Base-by-base conservation (phyloP, 2,329 filamentous ascomycete species). In the Cladophialophora chaetospira region DNA sequence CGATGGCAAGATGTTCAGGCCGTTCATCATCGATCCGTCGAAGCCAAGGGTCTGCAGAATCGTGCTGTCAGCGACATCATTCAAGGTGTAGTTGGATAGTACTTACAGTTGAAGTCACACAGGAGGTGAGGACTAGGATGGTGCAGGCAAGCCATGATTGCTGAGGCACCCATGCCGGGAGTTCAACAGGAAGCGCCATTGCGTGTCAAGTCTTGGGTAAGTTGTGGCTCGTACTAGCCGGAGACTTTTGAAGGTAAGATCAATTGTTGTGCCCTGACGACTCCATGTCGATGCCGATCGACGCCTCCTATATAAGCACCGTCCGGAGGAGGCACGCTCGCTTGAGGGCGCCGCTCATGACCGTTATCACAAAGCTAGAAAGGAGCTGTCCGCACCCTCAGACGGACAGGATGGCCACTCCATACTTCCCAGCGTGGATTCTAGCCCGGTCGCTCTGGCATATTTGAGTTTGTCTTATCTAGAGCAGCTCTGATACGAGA, bases 1-100 rank as follows among this genome's bases (percentile, higher is more conserved):
- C 0, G 75, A 77, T 0, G 81, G 80, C 13, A 85, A 66, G 56
- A 85, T 83, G 56, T 83, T 81, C 21, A 85, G 72, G 0, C 79
- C 80, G 57, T 83, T 83, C 69, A 83, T 72, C 71, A 83, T 79
- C 2, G 77, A 81, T 2, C 75, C 75, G 55, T 81, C 77, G 50
- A 78, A 70, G 8, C 67, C 68, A 9, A 62, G 47, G 11, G 67
- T 69, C 66, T 69, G 33, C n/a, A 28, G 13, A 4, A 1, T 40
- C 36, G n/a, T n/a, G n/a, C 2, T 21, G 36, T 40, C 36, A 40
- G 36, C 36, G 36, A 19, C 17, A 10, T 40, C 17, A 19, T 19
- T 10, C 35, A 38, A 9, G 3, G 17, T 2, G 13, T 21, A 1
- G 17, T 4, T 21, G 6, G 15, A 43, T 43, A 10, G 28, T 42